Percentiles rank a stretch among this genome's conserved stretches.
Evolutionary conservation across 192 early-diverging fungal species (phyloP).

Genomic region (Coemansia sp.): DNA sequence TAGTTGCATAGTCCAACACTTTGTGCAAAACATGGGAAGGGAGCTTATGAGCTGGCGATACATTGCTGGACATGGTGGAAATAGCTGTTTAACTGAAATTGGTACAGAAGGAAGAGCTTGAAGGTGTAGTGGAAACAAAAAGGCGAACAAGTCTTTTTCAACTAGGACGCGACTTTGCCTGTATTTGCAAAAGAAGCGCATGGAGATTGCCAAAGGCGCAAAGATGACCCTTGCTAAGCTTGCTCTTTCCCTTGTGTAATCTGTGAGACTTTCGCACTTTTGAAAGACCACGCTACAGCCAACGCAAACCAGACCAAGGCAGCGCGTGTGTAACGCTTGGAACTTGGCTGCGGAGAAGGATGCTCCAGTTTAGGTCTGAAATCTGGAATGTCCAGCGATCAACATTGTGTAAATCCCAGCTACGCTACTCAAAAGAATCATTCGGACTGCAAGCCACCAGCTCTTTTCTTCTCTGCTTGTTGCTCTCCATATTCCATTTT

Average conservation of each 20-base stretch:
- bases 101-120: background rate
- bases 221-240: background rate
- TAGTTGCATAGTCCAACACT: background rate
- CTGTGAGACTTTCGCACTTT: background rate
- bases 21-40: background rate
- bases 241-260: background rate
- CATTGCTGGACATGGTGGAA: background rate
- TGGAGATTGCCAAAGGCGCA: background rate
- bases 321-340: background rate
- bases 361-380: background rate
- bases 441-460: background rate
- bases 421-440: background rate
- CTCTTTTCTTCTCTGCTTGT: background rate
- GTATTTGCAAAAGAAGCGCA: no score
- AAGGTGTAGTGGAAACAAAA: background rate
- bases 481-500: background rate
- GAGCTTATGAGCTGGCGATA: background rate
- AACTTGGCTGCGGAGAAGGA: background rate
- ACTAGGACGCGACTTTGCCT: background rate
- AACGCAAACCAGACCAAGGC: background rate
- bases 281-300: background rate
- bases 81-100: background rate
- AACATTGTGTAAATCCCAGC: background rate
- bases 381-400: background rate
- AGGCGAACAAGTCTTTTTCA: background rate